phyloP scores from a whole-genome alignment of 495 filamentous ascomycete genomes.

The Talaromyces stipitatus region DNA sequence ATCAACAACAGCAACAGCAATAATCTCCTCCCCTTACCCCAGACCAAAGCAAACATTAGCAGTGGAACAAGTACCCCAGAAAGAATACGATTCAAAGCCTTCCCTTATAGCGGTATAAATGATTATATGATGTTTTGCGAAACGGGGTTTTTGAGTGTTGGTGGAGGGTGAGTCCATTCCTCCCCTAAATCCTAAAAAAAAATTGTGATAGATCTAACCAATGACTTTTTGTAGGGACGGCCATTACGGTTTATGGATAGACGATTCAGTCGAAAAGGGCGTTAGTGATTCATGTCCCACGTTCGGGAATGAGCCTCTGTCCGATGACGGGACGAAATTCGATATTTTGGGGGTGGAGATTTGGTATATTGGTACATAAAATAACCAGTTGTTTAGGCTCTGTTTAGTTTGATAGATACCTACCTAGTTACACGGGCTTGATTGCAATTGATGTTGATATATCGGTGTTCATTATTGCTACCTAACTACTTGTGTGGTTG shows the following conservation, averaged over 20 bases:
- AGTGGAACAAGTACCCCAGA: constrained; percentile 46
- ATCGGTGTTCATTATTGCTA: background rate
- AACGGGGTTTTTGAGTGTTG: constrained; percentile 71
- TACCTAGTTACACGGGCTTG: background rate
- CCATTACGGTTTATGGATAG: constrained; percentile 87
- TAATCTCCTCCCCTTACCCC: background rate
- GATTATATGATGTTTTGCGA: constrained; percentile 96
- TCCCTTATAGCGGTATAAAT: constrained; percentile 91
- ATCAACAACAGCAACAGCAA: background rate
- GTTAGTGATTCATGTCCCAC: constrained; percentile 76
- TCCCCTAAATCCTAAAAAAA: background rate
- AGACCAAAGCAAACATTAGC: background rate
- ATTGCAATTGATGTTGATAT: background rate
- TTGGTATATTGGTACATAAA: constrained; percentile 63
- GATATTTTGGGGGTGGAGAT: constrained; percentile 87
- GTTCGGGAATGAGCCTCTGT: constrained; percentile 93
- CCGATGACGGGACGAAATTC: constrained; percentile 89
- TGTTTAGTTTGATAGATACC: background rate
- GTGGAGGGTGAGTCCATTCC: constrained; percentile 56
- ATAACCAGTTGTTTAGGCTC: background rate
- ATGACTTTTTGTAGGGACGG: constrained; percentile 54
- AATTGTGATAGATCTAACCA: constrained; percentile 2
- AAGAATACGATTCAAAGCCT: constrained; percentile 87
- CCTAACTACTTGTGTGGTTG: background rate
- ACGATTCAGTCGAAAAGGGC: constrained; percentile 79